Evolutionary conservation across 176 grass and related monocot genomes (phyloP).

Genomic region (Phoenix dactylifera): DNA sequence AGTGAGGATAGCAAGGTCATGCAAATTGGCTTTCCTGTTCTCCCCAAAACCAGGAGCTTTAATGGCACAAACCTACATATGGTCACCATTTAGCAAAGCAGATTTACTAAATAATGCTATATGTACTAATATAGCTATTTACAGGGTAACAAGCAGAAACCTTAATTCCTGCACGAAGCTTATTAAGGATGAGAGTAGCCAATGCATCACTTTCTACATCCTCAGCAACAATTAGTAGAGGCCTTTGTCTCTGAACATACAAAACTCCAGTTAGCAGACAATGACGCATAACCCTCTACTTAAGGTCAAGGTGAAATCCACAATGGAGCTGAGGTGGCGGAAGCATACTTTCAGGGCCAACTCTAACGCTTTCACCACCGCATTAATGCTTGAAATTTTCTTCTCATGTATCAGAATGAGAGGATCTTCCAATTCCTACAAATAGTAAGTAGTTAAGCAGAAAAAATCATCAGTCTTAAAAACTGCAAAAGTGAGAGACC

Average conservation of each 20-base stretch:
- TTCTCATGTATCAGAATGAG: conserved; percentile 49
- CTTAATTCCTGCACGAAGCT: conserved; percentile 53
- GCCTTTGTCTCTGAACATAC: conserved; percentile 16
- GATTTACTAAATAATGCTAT: too few species aligned
- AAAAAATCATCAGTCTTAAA: neutral
- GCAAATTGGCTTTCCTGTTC: conserved; percentile 54
- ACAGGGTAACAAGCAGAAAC: neutral
- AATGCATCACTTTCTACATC: conserved; percentile 83
- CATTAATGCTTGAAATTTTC: conserved; percentile 35
- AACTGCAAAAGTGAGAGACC: too few species aligned
- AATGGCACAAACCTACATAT: conserved; percentile 44
- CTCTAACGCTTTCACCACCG: conserved; percentile 37
- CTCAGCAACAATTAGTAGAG: conserved; percentile 53
- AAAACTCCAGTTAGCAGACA: neutral
- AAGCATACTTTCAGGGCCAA: conserved; percentile 30
- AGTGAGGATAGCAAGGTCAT: conserved; percentile 67
- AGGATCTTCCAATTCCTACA: conserved; percentile 30
- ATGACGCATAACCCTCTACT: too few species aligned
- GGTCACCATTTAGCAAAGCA: too few species aligned
- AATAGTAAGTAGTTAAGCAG: neutral
- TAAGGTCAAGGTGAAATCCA: too few species aligned
- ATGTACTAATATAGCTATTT: too few species aligned
- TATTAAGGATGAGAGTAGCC: conserved; percentile 65
- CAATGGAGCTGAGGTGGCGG: neutral
- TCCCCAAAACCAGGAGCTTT: conserved; percentile 77